Conservation (phyloP, 371 early-diverging fungal genomes). For the Apophysomyces ossiformis region DNA sequence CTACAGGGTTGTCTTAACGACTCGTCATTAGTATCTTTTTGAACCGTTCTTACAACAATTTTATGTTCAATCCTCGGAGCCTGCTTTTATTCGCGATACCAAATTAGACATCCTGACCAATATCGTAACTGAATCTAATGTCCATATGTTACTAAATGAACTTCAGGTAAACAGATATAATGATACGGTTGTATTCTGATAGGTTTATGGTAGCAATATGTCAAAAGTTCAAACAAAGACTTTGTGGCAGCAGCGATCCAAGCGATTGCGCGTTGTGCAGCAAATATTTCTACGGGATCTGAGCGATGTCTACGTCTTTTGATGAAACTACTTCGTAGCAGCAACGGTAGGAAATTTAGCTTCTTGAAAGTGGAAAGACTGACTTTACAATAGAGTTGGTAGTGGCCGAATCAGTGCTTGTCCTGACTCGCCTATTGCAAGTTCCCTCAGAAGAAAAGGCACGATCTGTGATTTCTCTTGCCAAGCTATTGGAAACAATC, state of each 20-base stretch:
- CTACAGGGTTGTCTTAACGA: not conserved
- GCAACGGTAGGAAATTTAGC: slow-evolving; percentile 60
- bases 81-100: slow-evolving; percentile 75
- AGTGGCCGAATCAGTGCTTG: slow-evolving; percentile 79
- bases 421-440: slow-evolving; percentile 76
- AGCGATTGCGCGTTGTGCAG: slow-evolving; percentile 74
- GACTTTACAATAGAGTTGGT: slow-evolving; percentile 60
- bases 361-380: not conserved
- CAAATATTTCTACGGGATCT: slow-evolving; percentile 62
- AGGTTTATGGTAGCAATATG: slow-evolving; percentile 61
- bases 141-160: slow-evolving; percentile 54
- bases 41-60: slow-evolving; percentile 76
- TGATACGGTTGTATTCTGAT: slow-evolving; percentile 5
- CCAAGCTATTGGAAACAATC: slow-evolving; percentile 69
- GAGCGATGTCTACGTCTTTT: slow-evolving; percentile 65
- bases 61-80: slow-evolving; percentile 81
- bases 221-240: slow-evolving; percentile 71
- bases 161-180: slow-evolving; percentile 36
- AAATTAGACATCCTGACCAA: slow-evolving; percentile 86
- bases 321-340: slow-evolving; percentile 70
- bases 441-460: slow-evolving; percentile 53
- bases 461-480: slow-evolving; percentile 65
- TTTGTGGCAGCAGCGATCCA: slow-evolving; percentile 75
- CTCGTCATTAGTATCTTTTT: slow-evolving; percentile 59
- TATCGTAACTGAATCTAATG: slow-evolving; percentile 68